Percentiles rank a stretch among this genome's conserved stretches.
Conservation (phyloP, 306 rosid genomes). For the Trifolium dubium region DNA sequence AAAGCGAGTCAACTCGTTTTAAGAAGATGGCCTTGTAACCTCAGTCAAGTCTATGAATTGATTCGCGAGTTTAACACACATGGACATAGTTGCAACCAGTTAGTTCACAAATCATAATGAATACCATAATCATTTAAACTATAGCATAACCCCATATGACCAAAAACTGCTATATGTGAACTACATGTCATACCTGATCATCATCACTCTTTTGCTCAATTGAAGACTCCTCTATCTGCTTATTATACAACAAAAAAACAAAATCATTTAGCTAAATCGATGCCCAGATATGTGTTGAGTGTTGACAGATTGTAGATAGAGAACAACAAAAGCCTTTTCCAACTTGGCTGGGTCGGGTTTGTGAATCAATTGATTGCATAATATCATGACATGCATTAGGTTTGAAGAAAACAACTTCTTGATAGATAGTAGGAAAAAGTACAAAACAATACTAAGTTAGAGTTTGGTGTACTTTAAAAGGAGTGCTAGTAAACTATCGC, state of each 20-base stretch:
- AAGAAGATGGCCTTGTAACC: too few species aligned
- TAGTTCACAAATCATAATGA: conserved; percentile 16
- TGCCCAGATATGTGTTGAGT: conserved; percentile 20
- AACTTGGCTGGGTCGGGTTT: neutral
- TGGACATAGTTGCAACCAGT: conserved; percentile 8
- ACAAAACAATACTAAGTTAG: neutral
- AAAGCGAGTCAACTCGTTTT: too few species aligned
- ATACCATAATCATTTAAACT: conserved; percentile 12
- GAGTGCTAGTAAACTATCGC: conserved; percentile 15
- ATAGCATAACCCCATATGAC: conserved; percentile 35
- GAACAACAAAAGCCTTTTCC: conserved; percentile 2
- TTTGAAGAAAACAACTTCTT: neutral
- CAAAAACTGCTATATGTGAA: conserved; percentile 25
- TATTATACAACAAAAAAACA: conserved; percentile 56
- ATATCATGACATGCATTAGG: neutral
- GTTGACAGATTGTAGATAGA: conserved; percentile 21
- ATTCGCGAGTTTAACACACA: too few species aligned
- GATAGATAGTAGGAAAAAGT: conserved; percentile 20
- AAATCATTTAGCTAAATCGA: conserved; percentile 24
- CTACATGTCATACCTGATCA: conserved; percentile 58
- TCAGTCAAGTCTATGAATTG: too few species aligned
- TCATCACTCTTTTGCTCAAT: conserved; percentile 53
- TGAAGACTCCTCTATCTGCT: conserved; percentile 56
- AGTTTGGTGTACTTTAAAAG: neutral
- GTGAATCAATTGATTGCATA: neutral